Conservation (phyloP, 163 green algal genomes). For the Dunaliella salina region DNA sequence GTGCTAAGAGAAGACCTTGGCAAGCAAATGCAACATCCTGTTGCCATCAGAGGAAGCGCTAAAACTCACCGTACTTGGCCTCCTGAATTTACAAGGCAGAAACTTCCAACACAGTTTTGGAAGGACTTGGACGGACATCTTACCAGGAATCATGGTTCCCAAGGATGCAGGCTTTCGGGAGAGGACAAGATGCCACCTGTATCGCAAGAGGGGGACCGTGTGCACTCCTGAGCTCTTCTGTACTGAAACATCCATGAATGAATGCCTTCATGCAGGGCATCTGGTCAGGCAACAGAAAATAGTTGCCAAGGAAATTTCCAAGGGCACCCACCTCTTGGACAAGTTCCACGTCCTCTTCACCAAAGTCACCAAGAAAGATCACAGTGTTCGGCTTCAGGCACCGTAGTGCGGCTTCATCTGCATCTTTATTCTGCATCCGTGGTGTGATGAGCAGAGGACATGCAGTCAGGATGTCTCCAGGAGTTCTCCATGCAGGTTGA, state of each 20-base stretch:
- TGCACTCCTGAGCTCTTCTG: too few relatives aligned
- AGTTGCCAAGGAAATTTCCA: too few relatives aligned
- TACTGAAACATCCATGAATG: too few relatives aligned
- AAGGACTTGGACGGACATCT: slow-evolving; percentile 8
- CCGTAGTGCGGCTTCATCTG: slow-evolving; percentile 46
- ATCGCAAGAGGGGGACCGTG: neutral
- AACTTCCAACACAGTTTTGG: too few relatives aligned
- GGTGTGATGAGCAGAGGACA: neutral
- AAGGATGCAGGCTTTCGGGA: slow-evolving; percentile 57
- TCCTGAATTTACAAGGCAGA: neutral
- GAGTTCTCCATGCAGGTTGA: too few relatives aligned
- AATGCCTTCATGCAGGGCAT: too few relatives aligned
- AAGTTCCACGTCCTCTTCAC: slow-evolving; percentile 58
- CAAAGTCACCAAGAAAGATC: slow-evolving; percentile 72
- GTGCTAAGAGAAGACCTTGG: too few relatives aligned
- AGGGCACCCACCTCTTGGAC: slow-evolving; percentile 31
- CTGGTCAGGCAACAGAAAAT: neutral
- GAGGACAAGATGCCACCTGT: slow-evolving; percentile 28
- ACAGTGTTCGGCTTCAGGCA: slow-evolving; percentile 50
- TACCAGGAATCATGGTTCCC: slow-evolving; percentile 80
- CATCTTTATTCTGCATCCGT: neutral
- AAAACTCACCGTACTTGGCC: too few relatives aligned
- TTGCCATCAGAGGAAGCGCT: too few relatives aligned
- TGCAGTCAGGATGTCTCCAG: too few relatives aligned
- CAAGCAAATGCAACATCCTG: too few relatives aligned